Base-by-base conservation (phyloP, 768 basidiomycete species). In the Leccinum incarnatum region DNA sequence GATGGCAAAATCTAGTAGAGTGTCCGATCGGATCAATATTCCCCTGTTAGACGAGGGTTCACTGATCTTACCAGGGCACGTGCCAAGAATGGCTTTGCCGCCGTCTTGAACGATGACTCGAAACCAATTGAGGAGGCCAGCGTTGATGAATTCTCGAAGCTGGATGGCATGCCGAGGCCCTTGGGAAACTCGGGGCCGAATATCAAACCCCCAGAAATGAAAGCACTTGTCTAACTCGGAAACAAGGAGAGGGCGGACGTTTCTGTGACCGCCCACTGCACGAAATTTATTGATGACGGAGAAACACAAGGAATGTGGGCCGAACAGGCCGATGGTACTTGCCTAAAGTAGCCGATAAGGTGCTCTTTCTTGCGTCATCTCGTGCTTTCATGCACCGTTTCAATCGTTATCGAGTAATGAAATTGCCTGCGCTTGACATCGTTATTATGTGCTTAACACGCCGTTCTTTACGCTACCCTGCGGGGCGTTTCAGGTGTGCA, bases 31-130 rank as follows among this genome's bases (percentile, higher is more conserved):
- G n/a, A 21, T 48, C 2, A 21, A 17, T n/a, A 17, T 17, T 36
- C 25, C 32, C 7, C 36, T 32, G 4, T 49, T 14, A 7, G 54
- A 51, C n/a, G 12, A 23, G 9, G 1, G 36, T 50, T 59, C 27
- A 56, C 53, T 42, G 40, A 37, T 53, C 53, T 56, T 54, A 27
- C 52, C 37, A 42, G n/a, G n/a, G 40, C 9, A n/a, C n/a, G 4
- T 42, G 89, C 86, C 2, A 86, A 90, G 74, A 89, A 89, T 65
- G 85, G 87, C 0, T 88, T 88, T 42, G n/a, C 9, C 66, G 81
- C 86, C 11, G 83, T 88, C 53, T 87, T 86, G 68, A 78, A 82
- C 58, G 88, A 89, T 70, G 80, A 76, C 67, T 71, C 65, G 49
- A 77, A 81, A 73, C 74, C 85, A 2, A 64, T 82, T 7, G 81